phyloP scores from a whole-genome alignment of 805 yeast genomes.

The Lipomyces yamadae region DNA sequence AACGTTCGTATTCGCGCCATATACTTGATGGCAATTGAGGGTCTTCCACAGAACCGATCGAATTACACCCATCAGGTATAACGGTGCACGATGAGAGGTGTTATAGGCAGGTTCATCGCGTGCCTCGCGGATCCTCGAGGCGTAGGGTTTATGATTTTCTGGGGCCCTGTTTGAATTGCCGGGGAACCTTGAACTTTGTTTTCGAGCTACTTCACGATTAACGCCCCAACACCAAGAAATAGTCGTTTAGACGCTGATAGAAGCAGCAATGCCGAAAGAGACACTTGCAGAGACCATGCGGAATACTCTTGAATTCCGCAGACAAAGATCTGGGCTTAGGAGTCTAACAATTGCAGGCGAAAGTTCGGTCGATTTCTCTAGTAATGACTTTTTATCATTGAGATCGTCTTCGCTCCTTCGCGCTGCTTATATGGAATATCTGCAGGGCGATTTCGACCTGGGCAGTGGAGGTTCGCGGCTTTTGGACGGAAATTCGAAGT shows the following conservation, averaged over 20 bases:
- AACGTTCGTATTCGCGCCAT: constrained; percentile 42
- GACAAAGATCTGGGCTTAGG: constrained; percentile 16
- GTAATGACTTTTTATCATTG: constrained; percentile 39
- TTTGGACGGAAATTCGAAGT: constrained; percentile 39
- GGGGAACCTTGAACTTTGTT: not conserved
- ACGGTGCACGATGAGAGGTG: not conserved
- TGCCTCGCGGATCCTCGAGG: not conserved
- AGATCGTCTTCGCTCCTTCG: constrained; percentile 15
- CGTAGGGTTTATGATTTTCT: not conserved
- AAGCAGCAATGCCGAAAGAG: not conserved
- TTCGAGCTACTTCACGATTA: not conserved
- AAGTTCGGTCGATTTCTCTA: constrained; percentile 37
- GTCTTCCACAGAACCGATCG: constrained; percentile 8
- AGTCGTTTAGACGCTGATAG: not conserved
- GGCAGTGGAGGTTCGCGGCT: constrained; percentile 42
- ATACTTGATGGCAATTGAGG: constrained; percentile 3
- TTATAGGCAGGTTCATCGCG: not conserved
- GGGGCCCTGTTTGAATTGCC: not conserved
- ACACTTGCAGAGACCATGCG: constrained; percentile 2
- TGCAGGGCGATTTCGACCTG: constrained; percentile 12
- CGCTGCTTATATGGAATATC: constrained; percentile 20
- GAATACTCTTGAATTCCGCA: constrained; percentile 2
- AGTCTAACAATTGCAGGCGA: constrained; percentile 7
- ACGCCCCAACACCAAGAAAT: not conserved
- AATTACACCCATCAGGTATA: not conserved